Evolutionary conservation across 73 alveolate genomes (phyloP).

Genomic region (Halteria grandinella): DNA sequence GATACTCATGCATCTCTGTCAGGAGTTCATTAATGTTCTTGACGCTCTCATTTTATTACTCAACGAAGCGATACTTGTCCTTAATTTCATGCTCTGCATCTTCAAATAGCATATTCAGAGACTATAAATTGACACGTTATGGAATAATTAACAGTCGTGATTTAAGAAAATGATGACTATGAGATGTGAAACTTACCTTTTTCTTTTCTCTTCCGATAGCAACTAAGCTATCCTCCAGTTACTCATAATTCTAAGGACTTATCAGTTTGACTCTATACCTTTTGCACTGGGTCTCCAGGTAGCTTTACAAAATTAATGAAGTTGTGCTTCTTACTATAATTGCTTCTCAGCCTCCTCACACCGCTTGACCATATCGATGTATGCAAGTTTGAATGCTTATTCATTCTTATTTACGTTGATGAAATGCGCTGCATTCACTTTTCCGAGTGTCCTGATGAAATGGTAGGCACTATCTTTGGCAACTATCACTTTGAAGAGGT

Average conservation of each 20-base stretch:
- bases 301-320: not conserved
- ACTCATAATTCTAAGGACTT: constrained; percentile 43
- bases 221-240: constrained; percentile 14
- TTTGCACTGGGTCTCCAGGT: constrained; percentile 49
- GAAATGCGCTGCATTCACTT: constrained; percentile 88
- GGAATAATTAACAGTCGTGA: no score
- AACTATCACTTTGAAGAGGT: constrained; percentile 87
- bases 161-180: no score
- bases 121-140: not conserved
- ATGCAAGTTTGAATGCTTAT: constrained; percentile 78
- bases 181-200: not conserved
- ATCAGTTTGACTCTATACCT: constrained; percentile 41
- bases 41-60: constrained; percentile 40
- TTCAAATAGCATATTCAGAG: constrained; percentile 49
- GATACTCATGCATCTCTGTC: constrained; percentile 54
- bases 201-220: constrained; percentile 49
- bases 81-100: constrained; percentile 59
- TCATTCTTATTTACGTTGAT: constrained; percentile 89
- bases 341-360: constrained; percentile 62
- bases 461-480: constrained; percentile 94
- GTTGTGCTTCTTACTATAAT: constrained; percentile 10
- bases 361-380: constrained; percentile 46
- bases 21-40: constrained; percentile 54
- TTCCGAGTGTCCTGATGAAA: constrained; percentile 89
- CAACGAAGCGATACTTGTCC: constrained; percentile 56